Percentiles rank a stretch among this genome's conserved stretches.
These are phyloP conservation scores for Drechslerella coelobrocha DNA, from an alignment of 2,329 filamentous ascomycete species.

Conservation along the genomic window DNA sequence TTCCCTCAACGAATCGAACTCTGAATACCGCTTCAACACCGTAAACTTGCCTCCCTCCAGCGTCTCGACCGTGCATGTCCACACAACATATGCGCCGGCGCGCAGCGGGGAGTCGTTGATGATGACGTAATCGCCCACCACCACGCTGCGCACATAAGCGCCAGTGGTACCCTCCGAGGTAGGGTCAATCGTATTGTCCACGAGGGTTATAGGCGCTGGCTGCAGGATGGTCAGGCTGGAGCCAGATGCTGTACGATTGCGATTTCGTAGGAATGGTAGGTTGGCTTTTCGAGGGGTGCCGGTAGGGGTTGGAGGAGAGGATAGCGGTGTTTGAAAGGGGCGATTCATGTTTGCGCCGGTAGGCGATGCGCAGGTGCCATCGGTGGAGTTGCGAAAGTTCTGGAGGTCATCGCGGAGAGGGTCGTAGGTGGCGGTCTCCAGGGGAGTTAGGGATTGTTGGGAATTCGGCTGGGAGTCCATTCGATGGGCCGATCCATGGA, in stretches of 20 bases:
- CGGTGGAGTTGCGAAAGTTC: slow-evolving; percentile 50
- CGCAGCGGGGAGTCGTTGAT: slow-evolving; percentile 64
- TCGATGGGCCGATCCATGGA: slow-evolving; percentile 39
- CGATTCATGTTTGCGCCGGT: slow-evolving; percentile 14
- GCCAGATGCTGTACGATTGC: slow-evolving; percentile 46
- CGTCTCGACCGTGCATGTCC: slow-evolving; percentile 87
- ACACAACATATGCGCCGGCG: slow-evolving; percentile 91
- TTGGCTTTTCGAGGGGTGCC: slow-evolving; percentile 20
- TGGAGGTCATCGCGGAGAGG: slow-evolving; percentile 50
- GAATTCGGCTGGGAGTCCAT: slow-evolving; percentile 46
- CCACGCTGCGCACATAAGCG: slow-evolving; percentile 69
- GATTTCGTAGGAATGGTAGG: slow-evolving; percentile 39
- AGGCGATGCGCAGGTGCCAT: slow-evolving; percentile 45
- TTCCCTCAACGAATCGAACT: slow-evolving; percentile 82
- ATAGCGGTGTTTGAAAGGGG: slow-evolving; percentile 16
- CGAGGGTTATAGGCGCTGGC: slow-evolving; percentile 65
- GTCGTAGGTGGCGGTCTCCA: slow-evolving; percentile 39
- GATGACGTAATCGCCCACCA: slow-evolving; percentile 69
- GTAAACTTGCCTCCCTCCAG: slow-evolving; percentile 70
- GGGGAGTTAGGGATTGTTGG: slow-evolving; percentile 27
- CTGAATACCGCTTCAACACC: slow-evolving; percentile 78
- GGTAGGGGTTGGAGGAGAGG: slow-evolving; percentile 32
- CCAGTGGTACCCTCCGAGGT: slow-evolving; percentile 65
- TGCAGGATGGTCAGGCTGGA: slow-evolving; percentile 42
- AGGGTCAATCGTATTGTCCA: slow-evolving; percentile 70